These are phyloP conservation scores for Nicotiana knightiana DNA, from an alignment of 257 asterid species.

Conservation along the genomic window DNA sequence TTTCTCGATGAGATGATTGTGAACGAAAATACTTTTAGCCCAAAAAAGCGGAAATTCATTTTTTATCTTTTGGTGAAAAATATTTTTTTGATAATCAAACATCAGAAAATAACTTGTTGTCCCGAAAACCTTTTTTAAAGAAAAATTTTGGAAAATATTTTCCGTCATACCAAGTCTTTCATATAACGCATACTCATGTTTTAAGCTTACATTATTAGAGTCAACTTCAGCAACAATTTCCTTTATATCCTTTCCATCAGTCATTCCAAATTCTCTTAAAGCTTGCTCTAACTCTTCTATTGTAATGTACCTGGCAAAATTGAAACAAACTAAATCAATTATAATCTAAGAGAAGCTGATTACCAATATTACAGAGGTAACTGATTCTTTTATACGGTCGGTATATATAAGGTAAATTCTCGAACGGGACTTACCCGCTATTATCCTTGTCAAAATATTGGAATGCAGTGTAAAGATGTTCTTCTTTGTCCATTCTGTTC, in stretches of 20 bases:
- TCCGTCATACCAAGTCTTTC: no score
- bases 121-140: no score
- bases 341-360: not conserved
- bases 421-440: conserved; percentile 57
- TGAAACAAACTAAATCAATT: not conserved
- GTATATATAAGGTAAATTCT: not conserved
- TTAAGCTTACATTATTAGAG: conserved; percentile 50
- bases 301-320: conserved; percentile 51
- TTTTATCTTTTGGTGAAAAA: no score
- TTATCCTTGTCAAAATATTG: conserved; percentile 93
- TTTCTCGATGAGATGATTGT: no score
- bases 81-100: no score
- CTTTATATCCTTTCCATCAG: conserved; percentile 53
- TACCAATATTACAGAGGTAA: no score
- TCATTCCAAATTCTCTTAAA: conserved; percentile 67
- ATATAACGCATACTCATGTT: not conserved
- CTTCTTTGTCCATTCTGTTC: conserved; percentile 97
- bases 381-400: not conserved
- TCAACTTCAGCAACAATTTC: conserved; percentile 78
- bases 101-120: no score
- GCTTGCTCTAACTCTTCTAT: conserved; percentile 83
- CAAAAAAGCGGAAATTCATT: no score
- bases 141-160: no score
- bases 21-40: no score
- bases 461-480: conserved; percentile 95